A percentile compares a stretch with the other conserved stretches of the same genome.
These are phyloP conservation scores for Onygenales sp. DNA, from an alignment of 2,329 filamentous ascomycete species.

Conservation along the genomic window DNA sequence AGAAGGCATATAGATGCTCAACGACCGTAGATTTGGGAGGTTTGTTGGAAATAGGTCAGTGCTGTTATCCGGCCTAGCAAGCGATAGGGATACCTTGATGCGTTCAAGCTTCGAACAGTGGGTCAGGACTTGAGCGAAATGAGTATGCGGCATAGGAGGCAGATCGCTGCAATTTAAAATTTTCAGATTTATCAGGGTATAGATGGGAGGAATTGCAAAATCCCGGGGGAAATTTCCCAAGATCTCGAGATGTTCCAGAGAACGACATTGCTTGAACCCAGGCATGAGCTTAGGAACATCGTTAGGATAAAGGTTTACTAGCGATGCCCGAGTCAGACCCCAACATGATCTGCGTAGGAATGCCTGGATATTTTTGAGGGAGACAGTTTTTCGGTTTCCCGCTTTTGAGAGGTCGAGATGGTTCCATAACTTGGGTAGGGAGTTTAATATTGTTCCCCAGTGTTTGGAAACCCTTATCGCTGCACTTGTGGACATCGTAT, in stretches of 20 bases:
- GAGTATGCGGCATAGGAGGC: conserved; percentile 5
- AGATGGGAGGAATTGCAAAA: conserved; percentile 1
- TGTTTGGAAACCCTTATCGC: conserved; percentile 41
- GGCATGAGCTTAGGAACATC: conserved; percentile 19
- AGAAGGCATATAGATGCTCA: neutral
- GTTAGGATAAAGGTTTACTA: conserved; percentile 11
- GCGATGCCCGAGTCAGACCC: conserved; percentile 22
- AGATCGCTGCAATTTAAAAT: conserved; percentile 6
- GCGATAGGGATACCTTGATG: conserved; percentile 7
- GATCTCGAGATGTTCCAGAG: conserved; percentile 24
- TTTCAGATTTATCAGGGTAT: conserved; percentile 9
- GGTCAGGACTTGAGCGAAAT: conserved; percentile 7
- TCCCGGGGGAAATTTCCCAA: conserved; percentile 13
- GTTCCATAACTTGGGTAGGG: conserved; percentile 40
- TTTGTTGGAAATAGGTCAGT: neutral
- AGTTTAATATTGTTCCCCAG: conserved; percentile 45
- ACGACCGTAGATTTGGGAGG: conserved; percentile 2
- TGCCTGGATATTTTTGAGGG: conserved; percentile 23
- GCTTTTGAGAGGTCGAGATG: conserved; percentile 44
- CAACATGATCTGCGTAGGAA: conserved; percentile 27
- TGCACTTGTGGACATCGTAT: conserved; percentile 29
- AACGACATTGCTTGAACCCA: conserved; percentile 17
- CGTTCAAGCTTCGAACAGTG: conserved; percentile 11
- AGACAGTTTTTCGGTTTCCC: conserved; percentile 27
- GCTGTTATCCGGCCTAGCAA: neutral